Base-by-base conservation (phyloP, 192 early-diverging fungal genomes). In the Coemansia sp. region DNA sequence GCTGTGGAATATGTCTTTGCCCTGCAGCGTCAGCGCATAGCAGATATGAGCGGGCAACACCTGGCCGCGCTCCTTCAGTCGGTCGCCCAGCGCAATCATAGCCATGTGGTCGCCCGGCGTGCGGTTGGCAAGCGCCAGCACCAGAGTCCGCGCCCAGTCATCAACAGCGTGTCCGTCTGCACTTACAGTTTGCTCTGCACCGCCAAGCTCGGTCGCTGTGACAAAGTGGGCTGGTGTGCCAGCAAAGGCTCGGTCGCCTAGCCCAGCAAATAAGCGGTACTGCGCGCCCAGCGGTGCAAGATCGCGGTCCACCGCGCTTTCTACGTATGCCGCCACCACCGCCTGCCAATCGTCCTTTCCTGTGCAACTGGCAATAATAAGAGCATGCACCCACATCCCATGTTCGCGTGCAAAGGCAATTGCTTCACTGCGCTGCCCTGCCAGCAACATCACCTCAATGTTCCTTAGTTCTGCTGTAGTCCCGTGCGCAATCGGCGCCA, bases 361-460 rank as follows among this genome's bases (percentile, higher is more conserved):
- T 4, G 94, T 88, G 61, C 91, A 89, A 64, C 91, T 95, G 31
- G 90, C 87, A 70, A 99, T 88, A 8, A 96, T 85, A 19, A 97
- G 83, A 5, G 94, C 97, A 74, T 97, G 92, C 1, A 89, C 74
- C 97, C 97, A 99, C 40, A 95, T 56, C 5, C 71, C 69, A 38
- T 55, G 60, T 48, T 80, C 53, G 36, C 84, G 70, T 1, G 87
- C 84, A 17, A 75, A 19, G 17, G 73, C 64, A 21, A 82, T 69
- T 0, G 84, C 84, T 2, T 65, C 72, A 42, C 46, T 57, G 22
- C 83, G 74, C 60, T 75, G 69, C 1, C 83, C 83, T 26, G 38
- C 49, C 37, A 83, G 68, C 51, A 85, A 57, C 38, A 71, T 19
- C 5, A 22, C 31, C 40, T 84, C 81, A 4, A 84, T 28, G 8